Evolutionary conservation across 768 basidiomycete genomes (phyloP), one percentile per base, ranked within the genome.

Genomic region (Suillus variegatus): DNA sequence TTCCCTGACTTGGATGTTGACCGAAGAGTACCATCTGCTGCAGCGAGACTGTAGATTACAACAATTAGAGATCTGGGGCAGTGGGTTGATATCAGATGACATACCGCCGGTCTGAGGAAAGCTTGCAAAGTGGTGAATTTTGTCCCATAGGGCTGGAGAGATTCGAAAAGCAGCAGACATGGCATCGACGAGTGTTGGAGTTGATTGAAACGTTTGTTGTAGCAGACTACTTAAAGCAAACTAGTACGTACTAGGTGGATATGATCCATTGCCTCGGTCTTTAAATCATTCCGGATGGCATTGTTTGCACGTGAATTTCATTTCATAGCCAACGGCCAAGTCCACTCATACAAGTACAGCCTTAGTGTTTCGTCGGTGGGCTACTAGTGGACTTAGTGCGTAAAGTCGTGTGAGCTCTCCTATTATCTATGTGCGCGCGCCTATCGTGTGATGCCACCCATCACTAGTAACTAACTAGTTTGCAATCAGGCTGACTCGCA

Each of bases 1-100:
- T 99, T 0, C 97, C 97, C 75, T 97, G 94, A 63, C 88, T 91
- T 0, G 97, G 96, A 73, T 98, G 93, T 81, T 97, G 95, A 0
- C 97, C 97, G 73, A 99, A 98, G 62, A 92, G 85, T 60, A 97
- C 94, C 96, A 99, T 98, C 79, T 99, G 97, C 78, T 97, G 93
- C 22, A 98, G 83, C 0, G 95, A 97, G 4, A 99, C 96, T 93
- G 71, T 20, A 51, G 52, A 74, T 36, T n/a, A 25, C 32, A 18
- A 25, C 35, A 9, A 54, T 3, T 8, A 35, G 9, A 16, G 22
- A 43, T 25, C 36, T 8, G 36, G n/a, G 47, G 36, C 41, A 52
- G 13, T 12, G 49, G 49, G 2, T 35, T 9, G 22, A 13, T 14
- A 58, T 14, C n/a, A 47, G 61, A 7, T 38, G 52, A 78, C 88